Conservation (phyloP, 2,329 filamentous ascomycete genomes). For the Fusarium odoratissimum region DNA sequence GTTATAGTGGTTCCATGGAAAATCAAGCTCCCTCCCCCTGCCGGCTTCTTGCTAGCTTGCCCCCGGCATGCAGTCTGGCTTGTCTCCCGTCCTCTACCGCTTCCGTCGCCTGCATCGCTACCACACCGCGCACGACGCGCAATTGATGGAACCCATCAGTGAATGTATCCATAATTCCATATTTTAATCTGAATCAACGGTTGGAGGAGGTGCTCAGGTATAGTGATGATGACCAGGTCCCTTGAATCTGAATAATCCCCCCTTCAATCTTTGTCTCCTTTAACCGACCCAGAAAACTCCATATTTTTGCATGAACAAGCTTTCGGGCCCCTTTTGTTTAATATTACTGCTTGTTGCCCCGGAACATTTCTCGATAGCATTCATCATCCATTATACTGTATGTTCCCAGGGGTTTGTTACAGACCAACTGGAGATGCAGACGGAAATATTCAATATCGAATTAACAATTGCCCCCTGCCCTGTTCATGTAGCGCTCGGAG, state of each 20-base stretch:
- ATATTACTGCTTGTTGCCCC: conserved; percentile 10
- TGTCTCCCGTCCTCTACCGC: conserved; percentile 19
- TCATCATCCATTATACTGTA: background rate
- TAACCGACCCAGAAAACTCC: conserved; percentile 11
- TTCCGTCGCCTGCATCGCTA: background rate
- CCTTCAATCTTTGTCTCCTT: conserved; percentile 18
- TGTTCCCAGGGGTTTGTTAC: conserved; percentile 13
- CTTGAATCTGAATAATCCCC: conserved; percentile 1
- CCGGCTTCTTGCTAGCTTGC: background rate
- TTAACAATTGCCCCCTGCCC: conserved; percentile 2
- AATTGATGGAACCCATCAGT: conserved; percentile 16
- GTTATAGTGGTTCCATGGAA: conserved; percentile 9
- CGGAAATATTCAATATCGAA: conserved; percentile 15
- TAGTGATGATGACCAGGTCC: conserved; percentile 1
- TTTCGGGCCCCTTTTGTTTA: conserved; percentile 25
- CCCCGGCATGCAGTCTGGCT: background rate
- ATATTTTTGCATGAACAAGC: conserved; percentile 31
- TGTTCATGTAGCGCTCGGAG: conserved; percentile 5
- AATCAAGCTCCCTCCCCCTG: background rate
- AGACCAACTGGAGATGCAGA: conserved; percentile 3
- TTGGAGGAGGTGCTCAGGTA: background rate
- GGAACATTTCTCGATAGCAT: background rate
- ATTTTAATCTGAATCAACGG: conserved; percentile 18
- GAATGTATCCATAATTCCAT: background rate
- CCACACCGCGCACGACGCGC: conserved; percentile 10